Base-by-base conservation (phyloP, 2,329 filamentous ascomycete genomes). In the Alternaria sp. region DNA sequence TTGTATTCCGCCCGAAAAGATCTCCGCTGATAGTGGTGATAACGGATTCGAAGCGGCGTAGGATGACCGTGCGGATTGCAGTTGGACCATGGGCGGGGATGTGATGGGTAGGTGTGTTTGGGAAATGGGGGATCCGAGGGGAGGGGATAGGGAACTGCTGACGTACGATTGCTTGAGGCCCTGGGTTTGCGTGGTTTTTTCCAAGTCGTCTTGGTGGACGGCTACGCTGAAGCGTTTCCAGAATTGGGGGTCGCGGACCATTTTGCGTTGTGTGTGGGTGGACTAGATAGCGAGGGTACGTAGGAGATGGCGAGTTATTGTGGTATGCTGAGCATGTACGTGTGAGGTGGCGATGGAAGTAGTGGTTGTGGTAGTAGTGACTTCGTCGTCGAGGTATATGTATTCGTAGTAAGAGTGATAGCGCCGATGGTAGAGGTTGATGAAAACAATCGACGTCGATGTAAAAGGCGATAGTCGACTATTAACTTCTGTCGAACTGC, bases 161-260 rank as follows among this genome's bases (percentile, higher is more conserved):
- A 78, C 79, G 67, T 80, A 83, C 82, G 78, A 72, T 62, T 81
- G 78, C 65, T 81, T 77, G 33, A 77, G 61, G 46, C 78, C 64
- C 58, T 64, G 58, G 63, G 61, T 21, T 54, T 64, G 58, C 61
- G 60, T 25, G 53, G 60, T 46, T 59, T 74, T 72, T 5, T 75
- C 74, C 67, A 85, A 82, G 70, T 88, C 87, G 67, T 88, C 85
- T 55, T 82, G 76, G 72, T 88, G 87, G 1, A 88, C 85, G 41
- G 87, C 87, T 55, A 82, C 76, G 63, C 85, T 87, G 80, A 89
- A 89, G 70, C 87, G 85, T 60, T 84, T 83, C 87, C 87, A 89
- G 79, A 89, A 89, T 53, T 81, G 82, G 23, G 87, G 87, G 71
- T 89, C 87, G 65, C 83, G 84, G 61, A 86, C 82, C 84, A 86